phyloP scores from a whole-genome alignment of 352 stramenopile species.

The Pelagophyceae sp. region DNA sequence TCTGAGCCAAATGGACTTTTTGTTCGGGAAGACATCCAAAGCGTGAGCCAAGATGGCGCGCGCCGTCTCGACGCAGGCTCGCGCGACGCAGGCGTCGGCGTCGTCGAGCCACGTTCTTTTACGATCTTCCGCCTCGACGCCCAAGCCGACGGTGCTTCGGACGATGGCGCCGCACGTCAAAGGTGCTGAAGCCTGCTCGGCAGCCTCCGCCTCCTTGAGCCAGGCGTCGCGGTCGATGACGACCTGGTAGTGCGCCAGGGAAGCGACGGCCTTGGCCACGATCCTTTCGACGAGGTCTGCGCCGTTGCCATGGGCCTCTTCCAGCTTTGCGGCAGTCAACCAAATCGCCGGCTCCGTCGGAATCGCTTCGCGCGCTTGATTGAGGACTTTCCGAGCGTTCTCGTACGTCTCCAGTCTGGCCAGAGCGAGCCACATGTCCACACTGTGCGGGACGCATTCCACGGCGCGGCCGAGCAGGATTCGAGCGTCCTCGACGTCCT shows the following conservation, averaged over 20 bases:
- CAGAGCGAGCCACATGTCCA: constrained; percentile 96
- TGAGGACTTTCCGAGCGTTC: constrained; percentile 92
- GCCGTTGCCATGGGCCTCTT: constrained; percentile 90
- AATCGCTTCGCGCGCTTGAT: constrained; percentile 72
- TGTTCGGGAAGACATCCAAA: constrained; percentile 65
- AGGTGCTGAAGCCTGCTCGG: constrained; percentile 73
- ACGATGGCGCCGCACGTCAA: constrained; percentile 89
- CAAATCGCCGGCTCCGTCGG: constrained; percentile 92
- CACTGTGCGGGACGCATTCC: constrained; percentile 89
- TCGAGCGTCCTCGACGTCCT: constrained; percentile 87
- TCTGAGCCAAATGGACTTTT: constrained; percentile 89
- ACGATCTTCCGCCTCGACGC: constrained; percentile 87
- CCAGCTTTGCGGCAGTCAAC: constrained; percentile 95
- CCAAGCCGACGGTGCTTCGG: constrained; percentile 77
- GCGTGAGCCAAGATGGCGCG: constrained; percentile 85
- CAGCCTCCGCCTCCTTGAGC: constrained; percentile 89
- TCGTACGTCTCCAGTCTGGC: constrained; percentile 95
- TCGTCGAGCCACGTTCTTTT: constrained; percentile 95
- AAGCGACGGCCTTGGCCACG: constrained; percentile 61
- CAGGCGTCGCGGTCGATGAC: constrained; percentile 87
- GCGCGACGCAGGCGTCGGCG: constrained; percentile 74
- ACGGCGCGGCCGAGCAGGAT: constrained; percentile 91
- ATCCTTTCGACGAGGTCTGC: constrained; percentile 68
- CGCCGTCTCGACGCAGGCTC: constrained; percentile 74
- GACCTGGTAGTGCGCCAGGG: constrained; percentile 64